Conservation (phyloP, 2,329 filamentous ascomycete species). For the Ambrosiella beaveri region DNA sequence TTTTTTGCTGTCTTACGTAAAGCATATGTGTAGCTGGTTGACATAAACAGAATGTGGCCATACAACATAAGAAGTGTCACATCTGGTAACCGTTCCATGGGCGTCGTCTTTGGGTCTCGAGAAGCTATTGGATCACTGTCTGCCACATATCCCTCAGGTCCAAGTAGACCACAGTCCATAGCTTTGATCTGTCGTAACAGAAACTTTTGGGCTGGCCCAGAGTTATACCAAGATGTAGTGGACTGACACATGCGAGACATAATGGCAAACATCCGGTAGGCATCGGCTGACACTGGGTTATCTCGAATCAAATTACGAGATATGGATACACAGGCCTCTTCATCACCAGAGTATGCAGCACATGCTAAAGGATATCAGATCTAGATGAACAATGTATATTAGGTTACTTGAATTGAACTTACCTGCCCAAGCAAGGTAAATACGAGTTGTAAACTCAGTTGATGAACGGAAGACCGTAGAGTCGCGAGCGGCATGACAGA, state of each 20-base stretch:
- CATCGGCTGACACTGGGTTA: conserved; percentile 61
- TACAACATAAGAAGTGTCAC: conserved; percentile 73
- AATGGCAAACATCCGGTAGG: conserved; percentile 66
- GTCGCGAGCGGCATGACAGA: conserved; percentile 60
- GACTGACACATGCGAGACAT: conserved; percentile 63
- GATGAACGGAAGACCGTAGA: conserved; percentile 69
- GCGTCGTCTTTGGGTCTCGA: conserved; percentile 20
- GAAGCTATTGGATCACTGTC: conserved; percentile 7
- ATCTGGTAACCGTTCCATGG: conserved; percentile 37
- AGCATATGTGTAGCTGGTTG: conserved; percentile 67
- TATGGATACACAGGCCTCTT: conserved; percentile 53
- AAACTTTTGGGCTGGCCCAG: conserved; percentile 74
- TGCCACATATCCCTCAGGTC: conserved; percentile 12
- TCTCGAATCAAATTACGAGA: conserved; percentile 74
- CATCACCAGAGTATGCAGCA: conserved; percentile 64
- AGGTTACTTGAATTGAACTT: conserved; percentile 18
- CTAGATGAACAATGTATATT: neutral
- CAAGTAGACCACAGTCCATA: conserved; percentile 48
- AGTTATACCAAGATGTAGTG: conserved; percentile 57
- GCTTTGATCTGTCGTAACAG: conserved; percentile 81
- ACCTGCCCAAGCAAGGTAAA: conserved; percentile 64
- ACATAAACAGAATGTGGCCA: conserved; percentile 73
- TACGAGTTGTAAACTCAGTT: conserved; percentile 48
- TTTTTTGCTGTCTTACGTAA: conserved; percentile 37
- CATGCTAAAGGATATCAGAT: conserved; percentile 38